Base-by-base conservation (phyloP, 2,329 filamentous ascomycete genomes). In the Eutypa lata region DNA sequence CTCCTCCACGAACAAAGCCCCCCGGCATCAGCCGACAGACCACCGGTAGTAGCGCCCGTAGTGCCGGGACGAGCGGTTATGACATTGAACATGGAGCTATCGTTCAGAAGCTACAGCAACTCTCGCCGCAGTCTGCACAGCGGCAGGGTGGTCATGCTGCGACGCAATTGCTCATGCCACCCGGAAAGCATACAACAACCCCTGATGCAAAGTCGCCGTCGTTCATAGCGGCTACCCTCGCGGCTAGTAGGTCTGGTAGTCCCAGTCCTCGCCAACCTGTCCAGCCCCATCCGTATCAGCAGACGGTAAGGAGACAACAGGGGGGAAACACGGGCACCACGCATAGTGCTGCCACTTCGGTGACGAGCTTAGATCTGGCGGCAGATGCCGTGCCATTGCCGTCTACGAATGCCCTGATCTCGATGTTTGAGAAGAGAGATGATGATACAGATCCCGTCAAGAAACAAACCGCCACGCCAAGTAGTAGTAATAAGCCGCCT, bases 381-480 rank as follows among this genome's bases (percentile, higher is more conserved):
- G 65, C 76, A 13, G 82, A 89, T 64, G 80, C 80, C 10, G 78
- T 75, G 1, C 74, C 83, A 6, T 85, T 88, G 48, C 73, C 80
- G 22, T 78, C 87, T 0, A 86, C 87, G 0, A 82, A 76, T 3
- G 81, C 84, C 4, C 73, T 90, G 19, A 86, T 90, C 50, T 81
- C 81, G 38, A 77, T 89, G 72, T 90, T 90, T 59, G 88, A 91
- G 69, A 74, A 77, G 57, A 76, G 72, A 42, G 56, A 53, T 14
- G 59, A 59, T 31, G 52, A 62, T 50, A 57, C 48, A 16, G 66
- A 72, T 44, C 68, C 69, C 3, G 61, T 68, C 6, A 74, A 73
- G 63, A 73, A 63, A 51, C 57, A n/a, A n/a, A n/a, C 54, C 19
- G 46, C 61, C 60, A 43, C 60, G 59, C 4, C 28, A 16, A 28